Percentiles rank a stretch among this genome's conserved stretches.
phyloP scores from a whole-genome alignment of 768 basidiomycete species.

The Boletus vinaceobasis region DNA sequence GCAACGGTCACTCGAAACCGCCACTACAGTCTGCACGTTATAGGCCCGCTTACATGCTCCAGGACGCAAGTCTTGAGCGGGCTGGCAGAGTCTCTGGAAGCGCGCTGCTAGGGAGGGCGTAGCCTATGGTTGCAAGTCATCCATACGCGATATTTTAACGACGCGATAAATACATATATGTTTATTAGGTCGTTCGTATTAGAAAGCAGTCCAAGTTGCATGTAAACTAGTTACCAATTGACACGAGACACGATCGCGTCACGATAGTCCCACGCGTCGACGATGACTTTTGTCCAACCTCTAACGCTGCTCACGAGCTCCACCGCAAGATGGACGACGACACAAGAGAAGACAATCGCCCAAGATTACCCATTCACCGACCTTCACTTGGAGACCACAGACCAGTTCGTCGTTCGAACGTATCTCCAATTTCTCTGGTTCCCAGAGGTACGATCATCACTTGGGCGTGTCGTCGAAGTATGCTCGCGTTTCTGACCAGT shows the following conservation, averaged over 20 bases:
- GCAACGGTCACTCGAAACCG: neutral
- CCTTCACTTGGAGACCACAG: slow-evolving; percentile 42
- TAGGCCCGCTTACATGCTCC: slow-evolving; percentile 77
- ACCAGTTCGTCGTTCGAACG: slow-evolving; percentile 56
- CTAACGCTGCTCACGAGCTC: neutral
- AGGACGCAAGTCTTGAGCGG: slow-evolving; percentile 71
- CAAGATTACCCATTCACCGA: slow-evolving; percentile 55
- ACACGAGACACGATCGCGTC: neutral
- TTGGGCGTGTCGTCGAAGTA: neutral
- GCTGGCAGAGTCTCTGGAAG: slow-evolving; percentile 51
- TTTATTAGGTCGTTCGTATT: neutral
- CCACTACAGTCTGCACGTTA: slow-evolving; percentile 39
- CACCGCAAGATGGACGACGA: slow-evolving; percentile 11
- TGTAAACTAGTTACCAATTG: too few species aligned
- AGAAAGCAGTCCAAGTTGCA: too few species aligned
- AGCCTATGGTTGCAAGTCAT: neutral
- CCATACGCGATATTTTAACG: neutral
- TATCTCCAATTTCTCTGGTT: slow-evolving; percentile 80
- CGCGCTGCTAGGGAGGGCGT: slow-evolving; percentile 6
- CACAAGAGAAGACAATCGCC: slow-evolving; percentile 57
- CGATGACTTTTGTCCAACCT: slow-evolving; percentile 19
- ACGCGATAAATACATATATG: neutral
- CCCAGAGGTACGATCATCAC: slow-evolving; percentile 50
- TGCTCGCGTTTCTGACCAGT: slow-evolving; percentile 11
- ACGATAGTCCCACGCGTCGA: slow-evolving; percentile 3